Conservation (phyloP, 352 stramenopile genomes). For the Phytophthora boehmeriae region DNA sequence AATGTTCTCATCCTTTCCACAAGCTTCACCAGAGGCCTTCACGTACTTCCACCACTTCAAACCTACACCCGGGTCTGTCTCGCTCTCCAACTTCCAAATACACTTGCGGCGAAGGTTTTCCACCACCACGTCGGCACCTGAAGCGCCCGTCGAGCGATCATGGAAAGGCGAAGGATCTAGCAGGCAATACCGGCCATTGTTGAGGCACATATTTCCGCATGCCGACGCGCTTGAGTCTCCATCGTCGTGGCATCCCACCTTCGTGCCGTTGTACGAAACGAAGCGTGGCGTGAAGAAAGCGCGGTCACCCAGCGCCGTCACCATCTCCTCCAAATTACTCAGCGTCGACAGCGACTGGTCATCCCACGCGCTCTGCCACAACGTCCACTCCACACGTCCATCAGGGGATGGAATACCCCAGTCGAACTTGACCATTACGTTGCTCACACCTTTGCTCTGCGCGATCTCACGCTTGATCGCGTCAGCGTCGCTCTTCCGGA, state of each 20-base stretch:
- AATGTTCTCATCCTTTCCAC: conserved; percentile 79
- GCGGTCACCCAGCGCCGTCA: conserved; percentile 87
- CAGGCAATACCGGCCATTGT: conserved; percentile 97
- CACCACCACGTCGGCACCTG: conserved; percentile 94
- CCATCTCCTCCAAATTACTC: conserved; percentile 81
- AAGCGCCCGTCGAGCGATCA: conserved; percentile 91
- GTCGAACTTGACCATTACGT: conserved; percentile 95
- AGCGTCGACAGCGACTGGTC: conserved; percentile 80
- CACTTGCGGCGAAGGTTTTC: conserved; percentile 94
- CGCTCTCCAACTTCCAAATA: conserved; percentile 92
- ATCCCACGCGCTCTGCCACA: conserved; percentile 96
- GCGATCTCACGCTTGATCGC: conserved; percentile 90
- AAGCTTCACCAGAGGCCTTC: conserved; percentile 89
- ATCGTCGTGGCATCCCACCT: conserved; percentile 89
- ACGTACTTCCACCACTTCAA: conserved; percentile 96
- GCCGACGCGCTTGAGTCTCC: conserved; percentile 64
- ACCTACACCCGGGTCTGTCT: conserved; percentile 85
- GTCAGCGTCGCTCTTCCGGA: conserved; percentile 95
- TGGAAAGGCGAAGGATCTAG: conserved; percentile 95
- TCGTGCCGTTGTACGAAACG: conserved; percentile 96
- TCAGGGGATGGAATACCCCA: conserved; percentile 95
- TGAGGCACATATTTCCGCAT: conserved; percentile 97
- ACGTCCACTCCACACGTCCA: conserved; percentile 96
- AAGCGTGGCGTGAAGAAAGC: conserved; percentile 97
- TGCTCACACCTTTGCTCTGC: conserved; percentile 87